Evolutionary conservation across 225 moss, liverwort and hornwort species (phyloP).

Genomic region (Lunularia cruciata): DNA sequence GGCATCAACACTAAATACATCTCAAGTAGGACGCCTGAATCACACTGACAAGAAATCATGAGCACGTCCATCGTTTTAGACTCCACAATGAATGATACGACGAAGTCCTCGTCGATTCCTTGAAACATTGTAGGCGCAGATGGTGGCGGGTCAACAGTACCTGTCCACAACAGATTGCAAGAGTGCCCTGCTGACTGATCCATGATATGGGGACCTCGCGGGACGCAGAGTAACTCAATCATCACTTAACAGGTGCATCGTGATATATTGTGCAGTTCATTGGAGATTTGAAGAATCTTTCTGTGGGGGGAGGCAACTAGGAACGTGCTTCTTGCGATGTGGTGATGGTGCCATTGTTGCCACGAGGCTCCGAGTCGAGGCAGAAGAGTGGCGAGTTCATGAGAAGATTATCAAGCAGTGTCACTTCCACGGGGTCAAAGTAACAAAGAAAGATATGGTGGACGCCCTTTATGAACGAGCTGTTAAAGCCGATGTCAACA

Average conservation of each 20-base stretch:
- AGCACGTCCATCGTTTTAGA: too few species aligned
- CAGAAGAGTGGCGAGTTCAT: conserved; percentile 27
- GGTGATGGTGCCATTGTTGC: conserved; percentile 37
- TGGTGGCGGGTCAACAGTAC: too few species aligned
- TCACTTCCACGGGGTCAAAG: conserved; percentile 34
- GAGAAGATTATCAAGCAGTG: conserved; percentile 8
- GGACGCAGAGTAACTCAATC: too few species aligned
- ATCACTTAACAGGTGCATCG: too few species aligned
- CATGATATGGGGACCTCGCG: too few species aligned
- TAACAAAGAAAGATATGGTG: conserved; percentile 29
- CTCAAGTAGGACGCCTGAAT: conserved; percentile 29
- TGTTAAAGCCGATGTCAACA: conserved; percentile 6
- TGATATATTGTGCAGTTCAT: conserved; percentile 43
- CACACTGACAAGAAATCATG: too few species aligned
- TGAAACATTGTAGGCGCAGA: too few species aligned
- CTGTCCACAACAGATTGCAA: too few species aligned
- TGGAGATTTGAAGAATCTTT: conserved; percentile 43
- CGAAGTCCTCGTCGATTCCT: too few species aligned
- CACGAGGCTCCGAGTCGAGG: conserved; percentile 30
- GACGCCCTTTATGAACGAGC: conserved; percentile 36
- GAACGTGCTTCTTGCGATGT: conserved; percentile 41
- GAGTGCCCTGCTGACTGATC: too few species aligned
- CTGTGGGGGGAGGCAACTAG: conserved; percentile 28
- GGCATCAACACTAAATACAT: conserved; percentile 25
- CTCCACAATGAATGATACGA: too few species aligned